Base-by-base conservation (phyloP, 192 early-diverging fungal genomes). In the Coemansia sp. region DNA sequence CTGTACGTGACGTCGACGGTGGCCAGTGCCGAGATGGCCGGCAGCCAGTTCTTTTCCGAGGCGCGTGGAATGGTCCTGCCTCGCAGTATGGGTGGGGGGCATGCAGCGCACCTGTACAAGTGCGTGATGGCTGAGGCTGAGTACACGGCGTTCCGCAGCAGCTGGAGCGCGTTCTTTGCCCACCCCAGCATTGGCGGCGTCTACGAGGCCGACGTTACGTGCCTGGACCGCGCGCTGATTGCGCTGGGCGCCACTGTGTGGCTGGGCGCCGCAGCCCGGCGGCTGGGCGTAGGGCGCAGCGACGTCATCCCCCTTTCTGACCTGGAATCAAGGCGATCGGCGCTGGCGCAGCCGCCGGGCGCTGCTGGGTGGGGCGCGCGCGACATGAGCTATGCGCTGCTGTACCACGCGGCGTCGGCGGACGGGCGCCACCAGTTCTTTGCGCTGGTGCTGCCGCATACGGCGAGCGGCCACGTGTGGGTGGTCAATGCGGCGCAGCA, bases 131-230 rank as follows among this genome's bases (percentile, higher is more conserved):
- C 84, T 14, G 97, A 99, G 72, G 52, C 64, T 6, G 83, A 88
- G 14, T 99, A 87, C 72, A 84, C 82, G 15, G 81, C 82, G 38
- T 85, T 95, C 65, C 72, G 81, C 14, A 86, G 86, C 58, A 83
- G 90, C 60, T 88, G 95, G 75, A 68, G 86, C 9, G 81, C 83
- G 17, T 84, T 96, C 52, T 93, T 96, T 58, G 91, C 87, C 59
- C 88, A 95, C 70, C 89, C 93, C 21, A 80, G 87, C 24, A 88
- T 94, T 27, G 92, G 91, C 57, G 97, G 95, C 35, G 91, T 97
- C 7, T 99, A 99, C 67, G 97, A 99, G 83, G 89, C 92, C 0
- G 88, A 96, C 57, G 70, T 97, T 5, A 88, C 91, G 14, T 68
- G 92, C 4, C 48, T 91, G 44, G 87, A 88, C 48, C 87, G 94